Evolutionary conservation across 1,284 basidiomycete species (phyloP).

Genomic region (Naganishia cerealis): DNA sequence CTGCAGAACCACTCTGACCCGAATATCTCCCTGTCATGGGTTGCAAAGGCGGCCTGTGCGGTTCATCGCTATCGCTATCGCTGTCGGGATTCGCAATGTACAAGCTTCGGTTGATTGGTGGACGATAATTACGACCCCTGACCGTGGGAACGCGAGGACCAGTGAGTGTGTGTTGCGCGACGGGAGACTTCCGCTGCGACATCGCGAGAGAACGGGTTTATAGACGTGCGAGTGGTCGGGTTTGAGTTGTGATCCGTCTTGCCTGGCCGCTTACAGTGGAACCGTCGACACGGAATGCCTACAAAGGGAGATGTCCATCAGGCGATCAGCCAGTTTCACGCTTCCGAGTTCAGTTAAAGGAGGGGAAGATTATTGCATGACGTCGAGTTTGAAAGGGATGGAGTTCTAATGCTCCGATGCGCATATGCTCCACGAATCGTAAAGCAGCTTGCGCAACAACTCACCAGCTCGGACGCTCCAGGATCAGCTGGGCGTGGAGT

Average conservation of each 20-base stretch:
- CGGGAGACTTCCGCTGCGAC: slow-evolving; percentile 30
- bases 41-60: not conserved
- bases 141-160: slow-evolving; percentile 26
- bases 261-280: not conserved
- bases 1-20: not conserved
- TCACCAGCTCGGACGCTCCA: not conserved
- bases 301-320: not conserved
- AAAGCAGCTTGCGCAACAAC: not conserved
- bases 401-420: not conserved
- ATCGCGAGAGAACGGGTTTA: slow-evolving; percentile 3
- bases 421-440: not conserved
- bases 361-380: not conserved
- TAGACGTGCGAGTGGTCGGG: not conserved
- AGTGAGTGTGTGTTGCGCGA: slow-evolving; percentile 24
- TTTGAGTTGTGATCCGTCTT: not conserved
- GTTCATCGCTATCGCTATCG: slow-evolving; percentile 27
- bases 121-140: slow-evolving; percentile 22
- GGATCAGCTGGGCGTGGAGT: not conserved
- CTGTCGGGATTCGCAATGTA: slow-evolving; percentile 31
- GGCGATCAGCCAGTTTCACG: not conserved
- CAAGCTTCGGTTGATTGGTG: slow-evolving; percentile 20
- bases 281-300: not conserved
- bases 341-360: not conserved
- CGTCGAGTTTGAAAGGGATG: not conserved
- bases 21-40: not conserved